Base-by-base conservation (phyloP, 2,329 filamentous ascomycete species). In the Fusarium tupiense region DNA sequence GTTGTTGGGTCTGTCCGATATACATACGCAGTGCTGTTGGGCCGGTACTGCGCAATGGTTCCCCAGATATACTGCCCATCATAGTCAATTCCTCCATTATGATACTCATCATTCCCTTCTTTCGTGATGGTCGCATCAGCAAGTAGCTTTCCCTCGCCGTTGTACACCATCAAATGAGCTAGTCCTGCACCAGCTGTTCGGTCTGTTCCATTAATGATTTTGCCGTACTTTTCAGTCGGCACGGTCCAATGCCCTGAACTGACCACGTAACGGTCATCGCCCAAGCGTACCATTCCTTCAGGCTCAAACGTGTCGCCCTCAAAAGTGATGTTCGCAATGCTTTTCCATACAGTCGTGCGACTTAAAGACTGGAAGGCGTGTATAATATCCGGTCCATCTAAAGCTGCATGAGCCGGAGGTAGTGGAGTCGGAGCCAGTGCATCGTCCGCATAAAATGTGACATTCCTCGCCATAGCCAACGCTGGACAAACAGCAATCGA, bases 171-270 rank as follows among this genome's bases (percentile, higher is more conserved):
- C 50, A 87, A 63, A 59, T 87, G 85, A 13, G 82, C 83, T 56
- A 85, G 86, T 1, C 86, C 85, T 6, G 81, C 81, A 8, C 86
- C 85, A 4, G 84, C 67, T 12, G 81, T 83, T 31, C 85, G 82
- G 71, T 89, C 87, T 6, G 86, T 89, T 10, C 87, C 88, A 41
- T 87, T 87, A 78, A 86, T 84, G 78, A 85, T 85, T 72, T 82
- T 80, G 33, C 80, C 76, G 71, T 83, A 86, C 63, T 83, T 83
- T 20, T 80, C 59, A 7, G 84, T 86, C 1, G 77, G 77, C 29
- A 78, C 74, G 8, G 81, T 86, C 73, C 84, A 87, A 72, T 87
- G 83, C 24, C 84, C 85, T 16, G 83, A 82, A 29, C 83, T 84
- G 44, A 88, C 80, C 67, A 87, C 80, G 62, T 84, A 86, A 22